A percentile compares a stretch with the other conserved stretches of the same genome.
Conservation (phyloP, 352 stramenopile genomes). For the Phytophthora sansomeana region DNA sequence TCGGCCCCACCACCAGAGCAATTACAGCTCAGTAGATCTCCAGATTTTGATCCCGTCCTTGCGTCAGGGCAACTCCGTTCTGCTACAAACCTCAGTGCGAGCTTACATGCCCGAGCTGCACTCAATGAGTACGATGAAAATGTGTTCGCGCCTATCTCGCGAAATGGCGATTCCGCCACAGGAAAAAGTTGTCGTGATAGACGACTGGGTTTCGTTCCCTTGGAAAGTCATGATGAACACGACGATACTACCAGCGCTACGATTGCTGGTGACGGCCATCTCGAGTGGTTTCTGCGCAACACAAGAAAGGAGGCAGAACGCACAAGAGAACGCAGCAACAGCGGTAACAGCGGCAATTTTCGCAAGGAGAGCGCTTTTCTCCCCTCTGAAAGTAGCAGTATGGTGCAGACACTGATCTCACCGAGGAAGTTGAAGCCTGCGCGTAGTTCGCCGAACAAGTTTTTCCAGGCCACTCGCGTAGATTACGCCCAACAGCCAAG, state of each 20-base stretch:
- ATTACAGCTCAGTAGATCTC: constrained; percentile 56
- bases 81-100: constrained; percentile 41
- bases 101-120: constrained; percentile 48
- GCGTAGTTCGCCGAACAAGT: constrained; percentile 14
- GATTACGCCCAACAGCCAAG: constrained; percentile 15
- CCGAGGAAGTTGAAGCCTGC: constrained; percentile 39
- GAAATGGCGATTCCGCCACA: constrained; percentile 2
- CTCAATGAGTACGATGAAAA: constrained; percentile 73
- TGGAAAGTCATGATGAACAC: constrained; percentile 33
- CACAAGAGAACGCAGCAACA: constrained; percentile 31
- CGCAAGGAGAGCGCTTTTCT: constrained; percentile 28
- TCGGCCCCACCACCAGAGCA: constrained; percentile 33
- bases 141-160: constrained; percentile 51
- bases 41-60: constrained; percentile 49
- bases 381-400: constrained; percentile 37
- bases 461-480: not conserved
- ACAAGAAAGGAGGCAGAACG: constrained; percentile 30
- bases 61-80: constrained; percentile 31
- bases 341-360: constrained; percentile 23
- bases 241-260: constrained; percentile 36
- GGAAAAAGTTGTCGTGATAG: constrained; percentile 21
- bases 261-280: constrained; percentile 37
- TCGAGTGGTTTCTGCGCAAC: constrained; percentile 39
- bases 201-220: constrained; percentile 23
- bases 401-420: constrained; percentile 51